A percentile compares a stretch with the other conserved stretches of the same genome.
Evolutionary conservation across 495 filamentous ascomycete genomes (phyloP).

Genomic region (Talaromyces adpressus): DNA sequence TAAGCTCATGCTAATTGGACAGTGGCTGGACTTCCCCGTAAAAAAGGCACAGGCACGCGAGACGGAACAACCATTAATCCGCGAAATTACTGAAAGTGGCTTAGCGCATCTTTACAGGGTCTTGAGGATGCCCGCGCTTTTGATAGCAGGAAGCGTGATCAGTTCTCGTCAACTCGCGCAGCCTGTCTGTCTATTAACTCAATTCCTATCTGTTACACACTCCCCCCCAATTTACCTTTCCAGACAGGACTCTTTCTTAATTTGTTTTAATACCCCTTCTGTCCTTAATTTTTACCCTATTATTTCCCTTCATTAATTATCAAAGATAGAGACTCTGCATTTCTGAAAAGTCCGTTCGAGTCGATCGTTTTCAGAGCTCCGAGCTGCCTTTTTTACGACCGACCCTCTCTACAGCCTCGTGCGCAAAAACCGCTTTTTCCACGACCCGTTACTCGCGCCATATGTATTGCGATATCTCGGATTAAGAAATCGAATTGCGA

Average conservation of each 20-base stretch:
- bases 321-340: constrained; percentile 21
- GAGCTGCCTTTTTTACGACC: constrained; percentile 15
- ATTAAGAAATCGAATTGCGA: constrained; percentile 20
- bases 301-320: constrained; percentile 1
- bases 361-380: constrained; percentile 45
- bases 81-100: constrained; percentile 24
- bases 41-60: background rate
- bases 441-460: constrained; percentile 29
- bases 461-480: constrained; percentile 23
- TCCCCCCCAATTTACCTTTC: constrained; percentile 28
- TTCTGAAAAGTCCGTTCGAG: background rate
- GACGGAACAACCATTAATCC: constrained; percentile 22
- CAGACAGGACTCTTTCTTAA: constrained; percentile 44
- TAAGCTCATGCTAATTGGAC: background rate
- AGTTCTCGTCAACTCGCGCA: background rate
- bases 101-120: constrained; percentile 38
- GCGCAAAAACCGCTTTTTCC: background rate
- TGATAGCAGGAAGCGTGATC: constrained; percentile 7
- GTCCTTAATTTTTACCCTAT: constrained; percentile 20
- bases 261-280: constrained; percentile 47
- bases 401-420: constrained; percentile 37
- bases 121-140: constrained; percentile 37
- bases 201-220: constrained; percentile 21
- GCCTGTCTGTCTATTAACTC: constrained; percentile 41
- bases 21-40: background rate